Evolutionary conservation across 2,329 filamentous ascomycete genomes (phyloP).

Genomic region (Verruconis gallopava): DNA sequence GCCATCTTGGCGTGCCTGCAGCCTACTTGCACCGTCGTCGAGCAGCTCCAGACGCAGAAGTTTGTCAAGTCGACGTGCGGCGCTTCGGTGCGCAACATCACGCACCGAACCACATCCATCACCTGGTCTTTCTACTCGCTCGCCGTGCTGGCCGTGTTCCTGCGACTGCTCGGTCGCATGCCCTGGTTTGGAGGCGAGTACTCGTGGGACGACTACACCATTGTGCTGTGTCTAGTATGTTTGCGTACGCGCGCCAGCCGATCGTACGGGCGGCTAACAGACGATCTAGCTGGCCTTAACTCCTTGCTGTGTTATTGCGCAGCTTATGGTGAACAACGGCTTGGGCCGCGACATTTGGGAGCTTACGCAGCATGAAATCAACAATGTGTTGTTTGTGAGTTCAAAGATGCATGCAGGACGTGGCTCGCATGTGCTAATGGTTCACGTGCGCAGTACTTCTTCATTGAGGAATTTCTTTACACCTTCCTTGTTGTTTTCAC

Average conservation of each 20-base stretch:
- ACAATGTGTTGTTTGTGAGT: slow-evolving; percentile 1
- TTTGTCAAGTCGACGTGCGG: neutral
- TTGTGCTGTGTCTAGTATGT: neutral
- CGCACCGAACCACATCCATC: neutral
- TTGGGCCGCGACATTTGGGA: neutral
- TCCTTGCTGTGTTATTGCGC: neutral
- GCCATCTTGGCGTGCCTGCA: neutral
- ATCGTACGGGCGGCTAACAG: no score
- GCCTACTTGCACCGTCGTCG: neutral
- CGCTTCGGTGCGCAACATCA: neutral
- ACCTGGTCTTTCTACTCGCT: neutral
- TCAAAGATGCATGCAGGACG: no score
- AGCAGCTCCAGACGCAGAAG: neutral
- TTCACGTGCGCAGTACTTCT: no score
- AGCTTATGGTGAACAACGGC: neutral
- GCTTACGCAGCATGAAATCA: neutral
- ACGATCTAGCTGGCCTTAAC: neutral
- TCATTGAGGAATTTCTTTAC: neutral
- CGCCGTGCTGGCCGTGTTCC: neutral
- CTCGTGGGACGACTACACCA: neutral
- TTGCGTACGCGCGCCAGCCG: no score
- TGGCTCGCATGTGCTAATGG: no score
- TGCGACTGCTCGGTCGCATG: neutral
- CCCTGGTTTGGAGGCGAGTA: neutral
- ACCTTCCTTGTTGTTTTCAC: neutral